Evolutionary conservation across 176 grass and related monocot species (phyloP).

Genomic region (Avena insularis): DNA sequence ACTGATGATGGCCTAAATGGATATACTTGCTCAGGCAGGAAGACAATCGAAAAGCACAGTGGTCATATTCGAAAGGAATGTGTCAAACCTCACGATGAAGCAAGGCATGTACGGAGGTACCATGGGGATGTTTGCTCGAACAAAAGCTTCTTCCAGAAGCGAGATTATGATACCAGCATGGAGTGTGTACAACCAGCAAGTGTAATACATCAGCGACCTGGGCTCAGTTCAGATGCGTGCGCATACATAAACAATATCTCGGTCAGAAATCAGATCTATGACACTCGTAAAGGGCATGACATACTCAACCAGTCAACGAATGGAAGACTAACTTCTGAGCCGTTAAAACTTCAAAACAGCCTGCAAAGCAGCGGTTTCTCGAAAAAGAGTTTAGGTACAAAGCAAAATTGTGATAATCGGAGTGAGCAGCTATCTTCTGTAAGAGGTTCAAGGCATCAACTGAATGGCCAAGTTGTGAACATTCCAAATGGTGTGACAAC

Average conservation of each 20-base stretch:
- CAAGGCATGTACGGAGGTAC: slow-evolving; percentile 31
- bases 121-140: slow-evolving; percentile 31
- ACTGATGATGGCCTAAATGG: background rate
- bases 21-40: slow-evolving; percentile 15
- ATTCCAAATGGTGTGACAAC: slow-evolving; percentile 15
- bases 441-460: slow-evolving; percentile 13
- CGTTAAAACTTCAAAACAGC: slow-evolving; percentile 38
- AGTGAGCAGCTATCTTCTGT: slow-evolving; percentile 29
- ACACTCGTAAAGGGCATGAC: slow-evolving; percentile 3
- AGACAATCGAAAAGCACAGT: slow-evolving; percentile 32
- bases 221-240: slow-evolving; percentile 7
- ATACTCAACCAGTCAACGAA: slow-evolving; percentile 14
- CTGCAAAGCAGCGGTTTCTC: background rate
- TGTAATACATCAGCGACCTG: slow-evolving; percentile 32
- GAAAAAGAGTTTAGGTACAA: slow-evolving; percentile 39
- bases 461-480: background rate
- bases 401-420: slow-evolving; percentile 24
- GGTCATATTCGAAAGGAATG: slow-evolving; percentile 18
- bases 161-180: slow-evolving; percentile 10
- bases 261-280: slow-evolving; percentile 13
- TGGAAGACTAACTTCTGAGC: background rate
- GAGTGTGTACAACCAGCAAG: slow-evolving; percentile 16
- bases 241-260: slow-evolving; percentile 9
- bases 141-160: slow-evolving; percentile 33
- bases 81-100: slow-evolving; percentile 11